Conservation (phyloP, 2,329 filamentous ascomycete genomes). For the Aspergillus sp. region DNA sequence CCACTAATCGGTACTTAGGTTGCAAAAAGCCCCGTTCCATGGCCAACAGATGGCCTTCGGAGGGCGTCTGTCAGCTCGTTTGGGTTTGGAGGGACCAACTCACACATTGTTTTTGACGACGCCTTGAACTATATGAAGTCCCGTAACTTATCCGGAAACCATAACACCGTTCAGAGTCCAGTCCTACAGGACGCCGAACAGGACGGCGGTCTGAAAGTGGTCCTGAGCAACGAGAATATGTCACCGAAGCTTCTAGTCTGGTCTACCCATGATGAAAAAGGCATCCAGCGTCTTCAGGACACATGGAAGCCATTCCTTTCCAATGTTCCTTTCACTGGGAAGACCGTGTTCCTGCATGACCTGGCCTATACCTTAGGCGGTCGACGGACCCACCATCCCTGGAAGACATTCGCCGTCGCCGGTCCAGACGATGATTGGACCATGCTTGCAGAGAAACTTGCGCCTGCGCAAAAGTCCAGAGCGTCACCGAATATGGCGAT, state of each 20-base stretch:
- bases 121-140: conserved; percentile 10
- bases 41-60: conserved; percentile 18
- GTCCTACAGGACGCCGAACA: background rate
- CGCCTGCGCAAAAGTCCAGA: too few relatives aligned
- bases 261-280: conserved; percentile 11
- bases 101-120: conserved; percentile 25
- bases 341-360: background rate
- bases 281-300: conserved; percentile 4
- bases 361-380: background rate
- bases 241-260: conserved; percentile 5
- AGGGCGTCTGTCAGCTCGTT: conserved; percentile 26
- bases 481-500: too few relatives aligned
- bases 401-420: conserved; percentile 8
- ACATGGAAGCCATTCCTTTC: background rate
- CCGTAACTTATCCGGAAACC: background rate
- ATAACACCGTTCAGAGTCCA: conserved; percentile 2
- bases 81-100: conserved; percentile 28
- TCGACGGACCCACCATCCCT: conserved; percentile 6
- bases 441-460: too few relatives aligned
- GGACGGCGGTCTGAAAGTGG: background rate
- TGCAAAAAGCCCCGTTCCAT: conserved; percentile 8
- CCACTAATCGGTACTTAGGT: conserved; percentile 4
- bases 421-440: background rate
- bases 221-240: background rate
- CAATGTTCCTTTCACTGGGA: background rate